Percentiles rank a stretch among this genome's conserved stretches.
These are phyloP conservation scores for Alternaria alternata DNA, from an alignment of 2,329 filamentous ascomycete genomes.

Conservation along the genomic window DNA sequence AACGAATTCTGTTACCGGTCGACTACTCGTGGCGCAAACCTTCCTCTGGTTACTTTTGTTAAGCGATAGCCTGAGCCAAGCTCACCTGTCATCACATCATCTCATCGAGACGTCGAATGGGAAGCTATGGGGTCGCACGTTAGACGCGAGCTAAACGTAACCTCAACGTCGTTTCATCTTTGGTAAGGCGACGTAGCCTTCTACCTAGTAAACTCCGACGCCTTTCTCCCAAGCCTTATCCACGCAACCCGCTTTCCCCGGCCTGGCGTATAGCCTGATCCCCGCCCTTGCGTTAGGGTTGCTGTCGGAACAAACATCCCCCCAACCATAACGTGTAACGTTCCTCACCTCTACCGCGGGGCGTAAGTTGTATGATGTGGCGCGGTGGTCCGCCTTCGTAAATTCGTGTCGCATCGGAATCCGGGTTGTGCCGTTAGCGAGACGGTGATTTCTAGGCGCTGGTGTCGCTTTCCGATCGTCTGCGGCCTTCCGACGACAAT, in stretches of 20 bases:
- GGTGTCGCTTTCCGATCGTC: constrained; percentile 1
- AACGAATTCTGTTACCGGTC: constrained; percentile 7
- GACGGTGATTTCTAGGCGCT: background rate
- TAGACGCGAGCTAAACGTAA: constrained; percentile 20
- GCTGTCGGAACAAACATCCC: constrained; percentile 22
- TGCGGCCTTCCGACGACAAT: constrained; percentile 6
- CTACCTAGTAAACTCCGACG: constrained; percentile 10
- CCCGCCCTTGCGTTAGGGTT: constrained; percentile 25
- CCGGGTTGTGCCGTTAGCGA: constrained; percentile 9
- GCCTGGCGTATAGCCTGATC: constrained; percentile 23
- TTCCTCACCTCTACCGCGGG: constrained; percentile 7
- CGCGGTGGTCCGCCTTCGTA: background rate
- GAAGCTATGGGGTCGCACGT: constrained; percentile 27
- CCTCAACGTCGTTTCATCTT: constrained; percentile 15
- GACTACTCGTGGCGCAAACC: background rate
- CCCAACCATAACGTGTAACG: constrained; percentile 17
- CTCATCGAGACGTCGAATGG: constrained; percentile 27
- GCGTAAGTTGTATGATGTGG: constrained; percentile 10
- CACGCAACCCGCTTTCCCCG: constrained; percentile 29
- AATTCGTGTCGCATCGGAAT: constrained; percentile 7
- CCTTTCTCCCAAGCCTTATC: constrained; percentile 8
- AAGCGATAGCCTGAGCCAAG: constrained; percentile 31
- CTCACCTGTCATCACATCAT: constrained; percentile 26
- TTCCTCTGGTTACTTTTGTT: constrained; percentile 8
- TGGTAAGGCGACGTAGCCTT: constrained; percentile 23